Evolutionary conservation across 164 flowering plant species (phyloP).

Genomic region (Liriodendron chinense): DNA sequence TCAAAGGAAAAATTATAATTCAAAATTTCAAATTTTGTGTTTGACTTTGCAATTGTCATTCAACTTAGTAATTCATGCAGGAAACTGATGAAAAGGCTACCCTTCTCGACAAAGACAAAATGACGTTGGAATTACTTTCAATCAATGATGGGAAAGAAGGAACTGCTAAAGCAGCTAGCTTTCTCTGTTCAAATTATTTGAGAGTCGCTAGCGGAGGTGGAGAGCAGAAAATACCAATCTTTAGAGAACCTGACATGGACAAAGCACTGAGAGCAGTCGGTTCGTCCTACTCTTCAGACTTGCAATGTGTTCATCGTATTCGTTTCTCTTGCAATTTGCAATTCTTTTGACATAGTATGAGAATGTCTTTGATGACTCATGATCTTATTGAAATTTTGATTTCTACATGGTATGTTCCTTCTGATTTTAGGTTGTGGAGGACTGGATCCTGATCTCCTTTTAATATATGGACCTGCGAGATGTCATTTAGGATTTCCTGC

Average conservation of each 20-base stretch:
- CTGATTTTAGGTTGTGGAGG: conserved; percentile 53
- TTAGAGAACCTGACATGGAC: conserved; percentile 58
- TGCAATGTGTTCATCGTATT: background rate
- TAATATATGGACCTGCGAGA: conserved; percentile 81
- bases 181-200: conserved; percentile 46
- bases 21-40: too few species aligned
- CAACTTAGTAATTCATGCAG: conserved; percentile 32
- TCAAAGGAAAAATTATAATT: background rate
- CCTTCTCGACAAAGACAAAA: conserved; percentile 19
- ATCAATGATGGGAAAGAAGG: conserved; percentile 79
- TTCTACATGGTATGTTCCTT: background rate
- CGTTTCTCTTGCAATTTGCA: background rate
- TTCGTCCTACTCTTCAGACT: conserved; percentile 24
- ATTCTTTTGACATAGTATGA: background rate
- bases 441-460: conserved; percentile 74
- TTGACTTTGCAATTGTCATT: background rate
- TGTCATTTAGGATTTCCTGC: conserved; percentile 92
- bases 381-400: background rate
- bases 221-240: conserved; percentile 28
- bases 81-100: conserved; percentile 26
- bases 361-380: background rate
- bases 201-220: conserved; percentile 20
- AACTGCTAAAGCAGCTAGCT: conserved; percentile 71
- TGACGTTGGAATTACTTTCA: conserved; percentile 66
- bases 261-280: conserved; percentile 65